Base-by-base conservation (phyloP, 192 early-diverging fungal species). In the Mortierella hygrophila region DNA sequence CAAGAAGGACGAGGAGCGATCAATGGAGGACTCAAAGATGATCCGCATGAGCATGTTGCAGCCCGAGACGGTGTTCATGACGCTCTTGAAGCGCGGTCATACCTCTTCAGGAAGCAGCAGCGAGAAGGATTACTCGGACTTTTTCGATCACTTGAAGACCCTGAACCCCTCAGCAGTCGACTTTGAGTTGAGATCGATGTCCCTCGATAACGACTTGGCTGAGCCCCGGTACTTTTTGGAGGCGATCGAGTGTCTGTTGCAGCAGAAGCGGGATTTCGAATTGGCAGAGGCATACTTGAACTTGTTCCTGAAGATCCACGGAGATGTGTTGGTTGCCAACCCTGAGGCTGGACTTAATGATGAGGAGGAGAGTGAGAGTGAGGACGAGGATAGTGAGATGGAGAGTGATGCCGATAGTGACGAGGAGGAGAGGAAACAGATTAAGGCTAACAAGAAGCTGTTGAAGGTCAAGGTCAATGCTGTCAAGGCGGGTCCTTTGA, bases 161-260 rank as follows among this genome's bases (percentile, higher is more conserved):
- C 91, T 99, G 74, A 93, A 93, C 57, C 98, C 98, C 16, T 94
- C 97, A 3, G 94, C 93, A 0, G 89, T 97, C 68, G 97, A 99
- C 77, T 86, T 97, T 37, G 97, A 98, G 82, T 89, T 99, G 77
- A 91, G 97, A 21, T 93, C 94, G 38, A 88, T 98, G 77, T 91
- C 91, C 9, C 82, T 94, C 3, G 94, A 96, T 42, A 91, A 93
- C 70, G 91, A 94, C 68, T 80, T 95, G 42, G 77, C 81, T 35
- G 88, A 93, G n/a, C 80, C 95, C 73, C 90, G 89, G 63, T 88
- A 90, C 40, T 96, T 98, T 77, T 76, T 98, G 52, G 87, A 91
- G 68, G 94, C 95, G 0, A 79, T 96, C 10, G 88, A 89, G 49
- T 92, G 83, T 47, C 90, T 91, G 57, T 85, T 97, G 23, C 81